These are phyloP conservation scores for Quercus lobata DNA, from an alignment of 331 rosid genomes.

Conservation along the genomic window DNA sequence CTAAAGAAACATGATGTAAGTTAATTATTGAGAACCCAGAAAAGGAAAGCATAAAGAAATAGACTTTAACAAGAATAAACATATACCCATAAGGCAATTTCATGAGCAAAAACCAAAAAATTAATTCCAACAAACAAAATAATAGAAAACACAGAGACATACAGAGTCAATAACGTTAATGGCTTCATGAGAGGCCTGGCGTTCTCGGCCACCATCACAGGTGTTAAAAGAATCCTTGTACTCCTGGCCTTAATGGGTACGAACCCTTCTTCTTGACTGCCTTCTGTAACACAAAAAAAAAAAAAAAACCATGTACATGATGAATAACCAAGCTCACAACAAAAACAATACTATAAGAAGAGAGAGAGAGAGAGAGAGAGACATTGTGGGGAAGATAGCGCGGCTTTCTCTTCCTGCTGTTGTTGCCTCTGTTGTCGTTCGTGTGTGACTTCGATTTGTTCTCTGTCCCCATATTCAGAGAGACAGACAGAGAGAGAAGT, in stretches of 20 bases:
- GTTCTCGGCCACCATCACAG: conserved; percentile 93
- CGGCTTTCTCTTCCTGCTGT: conserved; percentile 60
- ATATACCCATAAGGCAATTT: neutral
- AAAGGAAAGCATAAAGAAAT: neutral
- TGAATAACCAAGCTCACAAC: neutral
- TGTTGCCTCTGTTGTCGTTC: conserved; percentile 18
- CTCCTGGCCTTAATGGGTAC: conserved; percentile 79
- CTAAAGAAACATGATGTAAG: neutral
- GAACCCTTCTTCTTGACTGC: conserved; percentile 86
- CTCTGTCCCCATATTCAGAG: conserved; percentile 46
- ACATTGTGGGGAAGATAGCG: conserved; percentile 91
- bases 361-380: conserved; percentile 2
- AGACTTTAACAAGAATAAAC: neutral
- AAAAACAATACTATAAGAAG: neutral
- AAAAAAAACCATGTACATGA: neutral
- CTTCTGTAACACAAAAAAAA: conserved; percentile 45
- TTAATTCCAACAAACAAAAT: neutral
- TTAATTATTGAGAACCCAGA: neutral
- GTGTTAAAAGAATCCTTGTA: conserved; percentile 93
- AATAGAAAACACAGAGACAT: neutral
- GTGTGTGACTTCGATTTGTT: conserved; percentile 29
- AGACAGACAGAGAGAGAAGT: neutral
- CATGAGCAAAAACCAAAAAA: neutral
- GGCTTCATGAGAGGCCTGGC: conserved; percentile 90
- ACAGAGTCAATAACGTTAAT: conserved; percentile 85